Base-by-base conservation (phyloP, 2,329 filamentous ascomycete genomes). In the Arthrobotrys sphaeroides region DNA sequence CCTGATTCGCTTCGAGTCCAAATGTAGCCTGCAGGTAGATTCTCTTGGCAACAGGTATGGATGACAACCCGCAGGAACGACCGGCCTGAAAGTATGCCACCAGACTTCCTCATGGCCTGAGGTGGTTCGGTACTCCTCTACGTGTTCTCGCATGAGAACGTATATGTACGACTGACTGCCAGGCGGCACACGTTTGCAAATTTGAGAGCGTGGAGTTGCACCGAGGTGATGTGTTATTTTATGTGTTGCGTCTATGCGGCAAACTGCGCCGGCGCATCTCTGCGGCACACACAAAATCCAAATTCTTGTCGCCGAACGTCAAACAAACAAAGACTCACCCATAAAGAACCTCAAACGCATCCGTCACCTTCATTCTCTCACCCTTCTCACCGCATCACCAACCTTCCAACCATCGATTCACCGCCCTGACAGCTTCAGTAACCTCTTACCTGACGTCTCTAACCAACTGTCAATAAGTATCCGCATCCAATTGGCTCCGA, bases 311-410 rank as follows among this genome's bases (percentile, higher is more conserved):
- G 51, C 28, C 28, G 28, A 33, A 33, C 36, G n/a, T n/a, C 51
- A 55, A 55, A 38, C 51, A 55, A 53, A 53, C 28, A 33, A 33
- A 55, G 51, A 55, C 51, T 38, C 51, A 55, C 20, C 28, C 31
- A n/a, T n/a, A n/a, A n/a, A n/a, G 24, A 36, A 62, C 38, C 20
- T 40, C n/a, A n/a, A 40, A 42, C 38, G 22, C n/a, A n/a, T n/a
- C n/a, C n/a, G n/a, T 47, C 42, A 38, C 43, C 40, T 64, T 31
- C 36, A 24, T 28, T 22, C 55, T 38, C 24, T n/a, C 33, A 36
- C 26, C 43, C 13, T 5, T n/a, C n/a, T n/a, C n/a, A n/a, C 16
- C 7, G 20, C 43, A 26, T n/a, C 40, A 22, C 22, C 28, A n/a
- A 40, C n/a, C 16, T 5, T 28, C 0, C 18, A 31, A 9, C 42